A percentile compares a stretch with the other conserved stretches of the same genome.
Conservation (phyloP, 2,329 filamentous ascomycete genomes). For the Huntiella savannae region DNA sequence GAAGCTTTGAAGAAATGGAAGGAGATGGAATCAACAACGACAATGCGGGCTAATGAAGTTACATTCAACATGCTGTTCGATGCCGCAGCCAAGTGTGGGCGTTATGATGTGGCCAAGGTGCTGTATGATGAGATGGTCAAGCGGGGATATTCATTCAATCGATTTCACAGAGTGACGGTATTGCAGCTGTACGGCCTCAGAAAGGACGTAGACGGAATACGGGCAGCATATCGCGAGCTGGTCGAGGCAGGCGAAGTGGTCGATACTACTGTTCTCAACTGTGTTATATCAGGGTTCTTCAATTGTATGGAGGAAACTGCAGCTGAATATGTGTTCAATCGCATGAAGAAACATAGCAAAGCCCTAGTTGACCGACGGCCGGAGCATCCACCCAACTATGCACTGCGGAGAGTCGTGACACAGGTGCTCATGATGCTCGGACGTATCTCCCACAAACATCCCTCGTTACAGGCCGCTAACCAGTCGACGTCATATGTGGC, state of each 20-base stretch:
- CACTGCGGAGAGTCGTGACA: constrained; percentile 30
- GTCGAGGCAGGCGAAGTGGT: constrained; percentile 75
- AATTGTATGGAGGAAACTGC: constrained; percentile 55
- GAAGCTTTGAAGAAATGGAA: constrained; percentile 63
- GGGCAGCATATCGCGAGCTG: constrained; percentile 62
- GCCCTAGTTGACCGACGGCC: constrained; percentile 10
- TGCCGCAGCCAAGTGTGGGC: constrained; percentile 66
- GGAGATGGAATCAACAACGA: constrained; percentile 65
- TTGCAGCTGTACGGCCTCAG: constrained; percentile 71
- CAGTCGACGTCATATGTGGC: constrained; percentile 33
- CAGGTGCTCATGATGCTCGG: constrained; percentile 39
- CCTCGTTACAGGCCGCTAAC: constrained; percentile 1
- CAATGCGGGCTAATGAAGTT: constrained; percentile 47
- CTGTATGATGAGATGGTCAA: constrained; percentile 62
- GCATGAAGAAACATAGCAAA: constrained; percentile 53
- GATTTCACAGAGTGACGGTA: constrained; percentile 62
- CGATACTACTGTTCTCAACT: constrained; percentile 73
- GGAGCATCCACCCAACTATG: constrained; percentile 22
- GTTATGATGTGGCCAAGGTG: constrained; percentile 67
- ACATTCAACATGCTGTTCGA: constrained; percentile 92
- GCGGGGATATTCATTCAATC: constrained; percentile 49
- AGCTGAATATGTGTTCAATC: constrained; percentile 62
- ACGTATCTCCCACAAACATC: constrained; percentile 26
- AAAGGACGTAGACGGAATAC: constrained; percentile 52
- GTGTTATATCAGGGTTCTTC: constrained; percentile 62